Conservation (phyloP, 2,329 filamentous ascomycete genomes). For the Monosporascus sp. region DNA sequence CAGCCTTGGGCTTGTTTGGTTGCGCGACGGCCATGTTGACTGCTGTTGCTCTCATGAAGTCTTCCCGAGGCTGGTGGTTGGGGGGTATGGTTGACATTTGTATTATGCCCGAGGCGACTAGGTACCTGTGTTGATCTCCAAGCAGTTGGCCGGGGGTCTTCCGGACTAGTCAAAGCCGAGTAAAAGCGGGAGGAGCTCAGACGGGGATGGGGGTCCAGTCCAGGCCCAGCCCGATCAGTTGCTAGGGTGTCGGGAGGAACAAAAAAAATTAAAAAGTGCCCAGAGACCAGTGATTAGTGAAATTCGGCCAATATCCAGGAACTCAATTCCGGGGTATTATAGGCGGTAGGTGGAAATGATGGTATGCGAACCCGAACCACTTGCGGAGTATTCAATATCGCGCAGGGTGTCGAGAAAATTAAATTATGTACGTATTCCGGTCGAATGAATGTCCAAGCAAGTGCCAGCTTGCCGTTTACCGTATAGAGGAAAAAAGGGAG, state of each 20-base stretch:
- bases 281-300: conserved; percentile 27
- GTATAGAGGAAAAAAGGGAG: conserved; percentile 29
- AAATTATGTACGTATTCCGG: conserved; percentile 34
- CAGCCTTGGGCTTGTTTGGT: conserved; percentile 53
- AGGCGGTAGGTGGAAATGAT: conserved; percentile 20
- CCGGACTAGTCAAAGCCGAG: conserved; percentile 28
- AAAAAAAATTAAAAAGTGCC: conserved; percentile 21
- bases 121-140: conserved; percentile 39
- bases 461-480: conserved; percentile 53
- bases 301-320: conserved; percentile 25
- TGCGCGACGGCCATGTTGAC: conserved; percentile 60
- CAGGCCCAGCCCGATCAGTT: conserved; percentile 28
- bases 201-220: conserved; percentile 27
- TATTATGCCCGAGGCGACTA: conserved; percentile 33
- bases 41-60: conserved; percentile 43
- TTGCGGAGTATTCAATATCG: conserved; percentile 16
- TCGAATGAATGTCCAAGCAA: conserved; percentile 52
- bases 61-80: conserved; percentile 44
- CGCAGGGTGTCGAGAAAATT: conserved; percentile 30
- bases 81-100: conserved; percentile 66
- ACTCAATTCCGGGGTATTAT: conserved; percentile 21
- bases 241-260: conserved; percentile 25
- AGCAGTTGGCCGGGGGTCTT: conserved; percentile 22
- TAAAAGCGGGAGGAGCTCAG: conserved; percentile 36
- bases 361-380: conserved; percentile 18